These are phyloP conservation scores for Apiospora sp. DNA, from an alignment of 2,329 filamentous ascomycete species.

Conservation along the genomic window DNA sequence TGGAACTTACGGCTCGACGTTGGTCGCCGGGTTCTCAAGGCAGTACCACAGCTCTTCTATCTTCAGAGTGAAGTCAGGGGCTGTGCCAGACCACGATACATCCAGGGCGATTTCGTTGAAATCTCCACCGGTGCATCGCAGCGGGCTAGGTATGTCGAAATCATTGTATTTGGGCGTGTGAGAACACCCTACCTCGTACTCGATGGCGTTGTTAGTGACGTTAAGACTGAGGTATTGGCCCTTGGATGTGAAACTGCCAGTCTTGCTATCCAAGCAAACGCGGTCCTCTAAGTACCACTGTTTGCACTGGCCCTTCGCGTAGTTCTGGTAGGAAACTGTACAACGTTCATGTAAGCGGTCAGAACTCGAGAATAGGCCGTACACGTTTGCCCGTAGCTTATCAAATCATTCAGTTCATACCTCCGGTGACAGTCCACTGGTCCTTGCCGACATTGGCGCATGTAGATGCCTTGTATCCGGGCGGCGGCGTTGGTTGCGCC, in stretches of 20 bases:
- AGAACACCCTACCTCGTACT: constrained; percentile 5
- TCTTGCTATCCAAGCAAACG: neutral
- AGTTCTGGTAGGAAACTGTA: neutral
- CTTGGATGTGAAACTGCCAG: constrained; percentile 3
- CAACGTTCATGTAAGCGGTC: neutral
- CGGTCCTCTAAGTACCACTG: constrained; percentile 4
- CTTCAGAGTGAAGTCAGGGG: constrained; percentile 18
- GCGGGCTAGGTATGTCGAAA: neutral
- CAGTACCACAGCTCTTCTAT: constrained; percentile 13
- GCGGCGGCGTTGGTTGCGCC: neutral
- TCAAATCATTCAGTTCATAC: neutral
- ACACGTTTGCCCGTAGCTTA: neutral
- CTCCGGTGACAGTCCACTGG: constrained; percentile 15
- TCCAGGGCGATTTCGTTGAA: neutral
- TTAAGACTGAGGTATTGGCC: constrained; percentile 8
- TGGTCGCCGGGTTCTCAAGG: neutral
- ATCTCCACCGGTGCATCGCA: neutral
- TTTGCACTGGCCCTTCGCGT: constrained; percentile 2
- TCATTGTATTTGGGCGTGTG: neutral
- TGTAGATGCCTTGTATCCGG: constrained; percentile 1
- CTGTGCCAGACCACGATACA: neutral
- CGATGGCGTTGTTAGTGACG: constrained; percentile 1
- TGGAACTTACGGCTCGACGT: neutral
- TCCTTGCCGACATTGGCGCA: neutral
- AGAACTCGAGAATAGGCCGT: neutral